phyloP scores from a whole-genome alignment of 2,329 filamentous ascomycete genomes.

The Seiridium cupressi region DNA sequence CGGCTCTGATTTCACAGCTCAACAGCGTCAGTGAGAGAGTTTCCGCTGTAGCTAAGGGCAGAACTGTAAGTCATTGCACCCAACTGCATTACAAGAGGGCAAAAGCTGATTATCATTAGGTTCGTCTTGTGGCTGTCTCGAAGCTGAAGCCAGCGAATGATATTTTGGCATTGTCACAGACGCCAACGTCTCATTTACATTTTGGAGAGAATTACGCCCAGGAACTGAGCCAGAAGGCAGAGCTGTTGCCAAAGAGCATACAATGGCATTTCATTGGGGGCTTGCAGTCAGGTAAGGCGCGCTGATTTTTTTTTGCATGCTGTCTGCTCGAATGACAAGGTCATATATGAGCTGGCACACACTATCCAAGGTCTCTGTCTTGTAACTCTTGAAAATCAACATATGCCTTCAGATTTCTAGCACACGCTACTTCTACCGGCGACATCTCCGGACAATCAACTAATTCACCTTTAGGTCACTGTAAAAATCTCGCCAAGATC shows the following conservation, averaged over 20 bases:
- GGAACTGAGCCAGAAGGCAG: constrained; percentile 84
- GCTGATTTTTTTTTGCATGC: not conserved
- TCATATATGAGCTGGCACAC: too few relatives aligned
- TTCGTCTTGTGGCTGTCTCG: constrained; percentile 89
- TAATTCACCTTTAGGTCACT: constrained; percentile 64
- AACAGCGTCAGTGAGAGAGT: constrained; percentile 59
- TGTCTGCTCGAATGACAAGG: too few relatives aligned
- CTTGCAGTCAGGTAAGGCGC: constrained; percentile 67
- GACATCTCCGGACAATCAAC: too few relatives aligned
- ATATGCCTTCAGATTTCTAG: too few relatives aligned
- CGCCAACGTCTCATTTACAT: constrained; percentile 61
- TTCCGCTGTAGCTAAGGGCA: constrained; percentile 48
- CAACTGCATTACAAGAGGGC: not conserved
- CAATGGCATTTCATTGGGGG: constrained; percentile 97
- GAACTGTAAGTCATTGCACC: constrained; percentile 44
- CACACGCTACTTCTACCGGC: not conserved
- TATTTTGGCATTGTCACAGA: constrained; percentile 77
- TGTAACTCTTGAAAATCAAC: too few relatives aligned
- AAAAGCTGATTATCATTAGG: constrained; percentile 37
- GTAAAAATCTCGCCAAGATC: constrained; percentile 80
- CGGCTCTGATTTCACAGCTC: constrained; percentile 62
- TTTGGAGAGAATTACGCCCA: constrained; percentile 98
- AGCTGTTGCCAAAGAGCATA: constrained; percentile 72
- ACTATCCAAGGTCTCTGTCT: too few relatives aligned
- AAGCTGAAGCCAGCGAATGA: constrained; percentile 94